phyloP scores from a whole-genome alignment of 148 eudicot genomes.

The Polygonum aviculare region DNA sequence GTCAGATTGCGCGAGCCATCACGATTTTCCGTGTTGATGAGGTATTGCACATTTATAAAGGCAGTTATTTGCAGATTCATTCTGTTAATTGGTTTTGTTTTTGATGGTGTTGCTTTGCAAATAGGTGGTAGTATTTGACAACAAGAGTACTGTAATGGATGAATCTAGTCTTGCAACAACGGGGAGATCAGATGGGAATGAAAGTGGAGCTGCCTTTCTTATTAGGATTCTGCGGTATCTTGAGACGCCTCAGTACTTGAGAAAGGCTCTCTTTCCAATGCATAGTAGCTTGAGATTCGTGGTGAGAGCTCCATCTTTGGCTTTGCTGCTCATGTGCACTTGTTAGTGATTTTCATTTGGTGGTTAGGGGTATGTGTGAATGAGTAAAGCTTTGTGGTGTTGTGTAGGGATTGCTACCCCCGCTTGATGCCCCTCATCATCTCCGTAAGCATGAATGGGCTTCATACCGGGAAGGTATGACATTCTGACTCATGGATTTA shows the following conservation, averaged over 20 bases:
- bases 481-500: neutral
- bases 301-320: conserved; percentile 32
- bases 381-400: conserved; percentile 9
- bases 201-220: conserved; percentile 76
- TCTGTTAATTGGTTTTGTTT: neutral
- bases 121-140: conserved; percentile 87
- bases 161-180: conserved; percentile 26
- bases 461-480: conserved; percentile 79
- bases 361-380: neutral
- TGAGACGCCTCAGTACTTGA: conserved; percentile 91
- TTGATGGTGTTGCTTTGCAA: neutral
- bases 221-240: conserved; percentile 72
- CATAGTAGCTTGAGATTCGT: conserved; percentile 77
- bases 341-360: neutral
- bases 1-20: conserved; percentile 97
- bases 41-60: conserved; percentile 26
- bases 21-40: conserved; percentile 88
- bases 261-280: conserved; percentile 59
- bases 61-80: neutral
- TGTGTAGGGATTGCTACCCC: conserved; percentile 82
- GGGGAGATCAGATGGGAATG: conserved; percentile 40
- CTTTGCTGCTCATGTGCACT: neutral
- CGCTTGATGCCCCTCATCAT: conserved; percentile 99
- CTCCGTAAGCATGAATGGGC: conserved; percentile 99
- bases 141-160: conserved; percentile 30